Percentiles rank a stretch among this genome's conserved stretches.
phyloP scores from a whole-genome alignment of 495 filamentous ascomycete genomes.

The Penicillium alfredii region DNA sequence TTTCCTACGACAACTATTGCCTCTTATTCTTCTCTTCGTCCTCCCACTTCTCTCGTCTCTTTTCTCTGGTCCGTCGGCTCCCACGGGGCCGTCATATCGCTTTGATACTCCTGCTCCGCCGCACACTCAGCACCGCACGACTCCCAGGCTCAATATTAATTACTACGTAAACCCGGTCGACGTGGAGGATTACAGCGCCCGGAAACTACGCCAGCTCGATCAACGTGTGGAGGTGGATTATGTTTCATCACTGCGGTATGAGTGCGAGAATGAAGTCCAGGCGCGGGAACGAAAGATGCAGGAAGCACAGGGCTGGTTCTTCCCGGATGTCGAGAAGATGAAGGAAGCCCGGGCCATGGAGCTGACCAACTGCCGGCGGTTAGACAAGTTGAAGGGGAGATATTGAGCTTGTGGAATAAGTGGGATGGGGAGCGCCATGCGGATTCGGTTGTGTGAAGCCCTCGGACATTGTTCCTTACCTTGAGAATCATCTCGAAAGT shows the following conservation, averaged over 20 bases:
- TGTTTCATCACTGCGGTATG: slow-evolving; percentile 54
- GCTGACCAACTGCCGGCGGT: slow-evolving; percentile 49
- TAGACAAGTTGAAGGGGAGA: slow-evolving; percentile 42
- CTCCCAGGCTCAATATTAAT: slow-evolving; percentile 60
- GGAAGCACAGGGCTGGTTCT: slow-evolving; percentile 87
- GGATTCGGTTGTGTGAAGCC: too few species aligned
- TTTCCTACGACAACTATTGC: slow-evolving; percentile 61
- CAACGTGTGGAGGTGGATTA: slow-evolving; percentile 67
- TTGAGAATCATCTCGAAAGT: too few species aligned
- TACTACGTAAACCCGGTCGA: slow-evolving; percentile 83
- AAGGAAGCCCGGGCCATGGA: slow-evolving; percentile 55
- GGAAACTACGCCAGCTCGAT: slow-evolving; percentile 69
- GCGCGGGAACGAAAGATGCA: slow-evolving; percentile 60
- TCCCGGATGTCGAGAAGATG: slow-evolving; percentile 71
- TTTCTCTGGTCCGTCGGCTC: slow-evolving; percentile 56
- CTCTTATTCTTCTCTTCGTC: slow-evolving; percentile 81
- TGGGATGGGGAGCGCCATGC: too few species aligned
- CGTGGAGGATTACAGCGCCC: slow-evolving; percentile 57
- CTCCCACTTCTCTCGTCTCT: slow-evolving; percentile 79
- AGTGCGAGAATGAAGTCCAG: slow-evolving; percentile 67
- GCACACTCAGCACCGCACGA: slow-evolving; percentile 67
- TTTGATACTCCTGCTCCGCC: slow-evolving; percentile 64
- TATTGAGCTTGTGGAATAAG: slow-evolving; percentile 10
- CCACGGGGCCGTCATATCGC: slow-evolving; percentile 60
- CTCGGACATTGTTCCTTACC: too few species aligned